phyloP scores from a whole-genome alignment of 2,329 filamentous ascomycete species.

The Pseudonectria foliicola region DNA sequence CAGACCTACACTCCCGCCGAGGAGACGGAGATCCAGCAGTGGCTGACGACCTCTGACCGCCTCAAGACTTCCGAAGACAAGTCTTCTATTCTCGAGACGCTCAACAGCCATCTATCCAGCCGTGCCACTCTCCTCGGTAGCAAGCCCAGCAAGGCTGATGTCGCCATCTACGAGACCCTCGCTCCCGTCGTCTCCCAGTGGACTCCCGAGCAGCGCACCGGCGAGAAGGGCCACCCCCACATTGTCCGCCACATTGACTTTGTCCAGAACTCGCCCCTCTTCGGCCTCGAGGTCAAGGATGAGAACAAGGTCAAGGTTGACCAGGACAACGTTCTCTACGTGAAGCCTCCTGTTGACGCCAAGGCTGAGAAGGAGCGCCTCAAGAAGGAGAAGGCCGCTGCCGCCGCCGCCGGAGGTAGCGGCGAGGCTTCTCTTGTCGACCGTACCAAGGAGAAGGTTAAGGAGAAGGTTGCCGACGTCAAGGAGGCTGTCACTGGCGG shows the following conservation, averaged over 20 bases:
- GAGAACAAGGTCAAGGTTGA: slow-evolving; percentile 74
- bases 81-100: slow-evolving; percentile 62
- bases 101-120: slow-evolving; percentile 82
- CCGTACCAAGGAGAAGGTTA: slow-evolving; percentile 52
- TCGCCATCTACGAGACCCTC: slow-evolving; percentile 73
- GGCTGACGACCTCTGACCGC: slow-evolving; percentile 71
- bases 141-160: slow-evolving; percentile 83
- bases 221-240: slow-evolving; percentile 81
- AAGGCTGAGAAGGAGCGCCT: slow-evolving; percentile 94
- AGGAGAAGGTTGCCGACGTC: slow-evolving; percentile 31
- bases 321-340: slow-evolving; percentile 71
- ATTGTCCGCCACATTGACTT: slow-evolving; percentile 91
- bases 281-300: slow-evolving; percentile 61
- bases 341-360: slow-evolving; percentile 81
- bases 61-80: slow-evolving; percentile 53
- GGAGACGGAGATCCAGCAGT: slow-evolving; percentile 82
- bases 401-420: slow-evolving; percentile 48
- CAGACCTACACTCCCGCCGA: slow-evolving; percentile 71
- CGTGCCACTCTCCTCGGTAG: slow-evolving; percentile 83
- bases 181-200: slow-evolving; percentile 71
- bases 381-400: slow-evolving; percentile 89
- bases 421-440: slow-evolving; percentile 46
- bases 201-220: slow-evolving; percentile 80
- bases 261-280: slow-evolving; percentile 80
- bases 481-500: slow-evolving; percentile 36